Evolutionary conservation across 2,329 filamentous ascomycete species (phyloP).

Genomic region (Penicillium thymicola): DNA sequence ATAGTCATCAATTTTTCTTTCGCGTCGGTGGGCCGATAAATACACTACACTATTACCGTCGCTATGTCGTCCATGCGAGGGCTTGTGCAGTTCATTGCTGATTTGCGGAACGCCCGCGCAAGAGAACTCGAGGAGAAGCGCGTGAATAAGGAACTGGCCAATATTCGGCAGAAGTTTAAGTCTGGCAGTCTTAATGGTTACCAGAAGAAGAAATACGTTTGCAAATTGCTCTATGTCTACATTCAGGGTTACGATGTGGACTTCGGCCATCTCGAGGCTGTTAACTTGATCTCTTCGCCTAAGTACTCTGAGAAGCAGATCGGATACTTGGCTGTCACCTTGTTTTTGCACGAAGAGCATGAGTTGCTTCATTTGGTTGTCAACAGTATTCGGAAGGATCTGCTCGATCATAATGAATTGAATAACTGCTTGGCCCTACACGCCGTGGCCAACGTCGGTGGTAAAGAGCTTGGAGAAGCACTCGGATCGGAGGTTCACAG

Average conservation of each 20-base stretch:
- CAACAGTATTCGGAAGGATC: constrained; percentile 96
- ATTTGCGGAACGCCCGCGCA: constrained; percentile 89
- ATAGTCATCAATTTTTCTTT: not conserved
- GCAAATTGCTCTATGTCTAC: constrained; percentile 99
- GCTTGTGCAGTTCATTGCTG: constrained; percentile 96
- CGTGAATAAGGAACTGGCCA: constrained; percentile 98
- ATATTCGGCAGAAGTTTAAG: constrained; percentile 98
- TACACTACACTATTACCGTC: constrained; percentile 3
- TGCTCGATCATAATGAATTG: constrained; percentile 91
- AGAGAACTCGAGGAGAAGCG: constrained; percentile 96
- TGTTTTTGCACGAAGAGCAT: constrained; percentile 96
- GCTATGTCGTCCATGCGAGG: constrained; percentile 57
- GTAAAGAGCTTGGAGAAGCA: constrained; percentile 95
- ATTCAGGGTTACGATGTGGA: constrained; percentile 99
- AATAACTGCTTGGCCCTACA: constrained; percentile 96
- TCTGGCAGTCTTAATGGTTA: constrained; percentile 91
- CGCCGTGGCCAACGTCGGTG: constrained; percentile 95
- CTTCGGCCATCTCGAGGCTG: constrained; percentile 96
- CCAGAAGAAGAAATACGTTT: constrained; percentile 99
- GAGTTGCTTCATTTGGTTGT: constrained; percentile 94
- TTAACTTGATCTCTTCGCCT: constrained; percentile 92
- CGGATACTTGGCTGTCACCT: constrained; percentile 92
- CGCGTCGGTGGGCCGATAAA: not conserved
- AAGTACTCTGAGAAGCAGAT: constrained; percentile 99
- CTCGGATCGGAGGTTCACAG: constrained; percentile 88